phyloP scores from a whole-genome alignment of 2,329 filamentous ascomycete genomes.

The Ilyonectria mors-panacis region DNA sequence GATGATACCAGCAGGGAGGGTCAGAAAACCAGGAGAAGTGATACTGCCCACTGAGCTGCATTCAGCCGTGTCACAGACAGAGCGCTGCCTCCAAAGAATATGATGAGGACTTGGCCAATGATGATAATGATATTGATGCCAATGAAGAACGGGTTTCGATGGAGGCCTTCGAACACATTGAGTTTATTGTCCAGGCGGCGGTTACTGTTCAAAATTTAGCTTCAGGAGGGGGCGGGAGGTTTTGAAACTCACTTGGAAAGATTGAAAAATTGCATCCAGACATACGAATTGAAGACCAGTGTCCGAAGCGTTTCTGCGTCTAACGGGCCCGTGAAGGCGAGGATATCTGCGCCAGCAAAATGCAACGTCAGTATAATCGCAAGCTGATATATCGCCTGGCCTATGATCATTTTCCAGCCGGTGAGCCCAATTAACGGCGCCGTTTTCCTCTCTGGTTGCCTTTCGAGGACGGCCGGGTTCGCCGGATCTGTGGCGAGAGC shows the following conservation, averaged over 20 bases:
- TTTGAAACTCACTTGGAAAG: too few species aligned
- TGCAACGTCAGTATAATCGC: slow-evolving; percentile 67
- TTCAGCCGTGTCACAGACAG: slow-evolving; percentile 18
- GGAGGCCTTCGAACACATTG: slow-evolving; percentile 70
- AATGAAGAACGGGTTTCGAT: slow-evolving; percentile 38
- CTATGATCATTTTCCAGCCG: slow-evolving; percentile 94
- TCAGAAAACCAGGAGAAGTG: too few species aligned
- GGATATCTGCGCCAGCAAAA: slow-evolving; percentile 67
- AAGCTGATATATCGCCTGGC: slow-evolving; percentile 84
- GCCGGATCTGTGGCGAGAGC: slow-evolving; percentile 51
- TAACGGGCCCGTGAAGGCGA: too few species aligned
- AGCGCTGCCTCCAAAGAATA: slow-evolving; percentile 32
- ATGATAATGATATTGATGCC: slow-evolving; percentile 52
- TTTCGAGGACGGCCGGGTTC: slow-evolving; percentile 62
- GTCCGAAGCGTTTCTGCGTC: slow-evolving; percentile 61
- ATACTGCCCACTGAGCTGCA: slow-evolving; percentile 30
- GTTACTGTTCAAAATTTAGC: slow-evolving; percentile 76
- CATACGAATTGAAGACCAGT: slow-evolving; percentile 78
- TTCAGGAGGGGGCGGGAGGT: too few species aligned
- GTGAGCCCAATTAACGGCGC: slow-evolving; percentile 77
- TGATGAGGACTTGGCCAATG: slow-evolving; percentile 40
- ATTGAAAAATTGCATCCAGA: slow-evolving; percentile 82
- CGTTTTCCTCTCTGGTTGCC: slow-evolving; percentile 67
- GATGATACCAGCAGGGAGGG: too few species aligned
- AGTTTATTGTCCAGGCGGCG: slow-evolving; percentile 74